Percentiles rank a stretch among this genome's conserved stretches.
phyloP scores from a whole-genome alignment of 2,329 filamentous ascomycete species.

The Capronia epimyces region DNA sequence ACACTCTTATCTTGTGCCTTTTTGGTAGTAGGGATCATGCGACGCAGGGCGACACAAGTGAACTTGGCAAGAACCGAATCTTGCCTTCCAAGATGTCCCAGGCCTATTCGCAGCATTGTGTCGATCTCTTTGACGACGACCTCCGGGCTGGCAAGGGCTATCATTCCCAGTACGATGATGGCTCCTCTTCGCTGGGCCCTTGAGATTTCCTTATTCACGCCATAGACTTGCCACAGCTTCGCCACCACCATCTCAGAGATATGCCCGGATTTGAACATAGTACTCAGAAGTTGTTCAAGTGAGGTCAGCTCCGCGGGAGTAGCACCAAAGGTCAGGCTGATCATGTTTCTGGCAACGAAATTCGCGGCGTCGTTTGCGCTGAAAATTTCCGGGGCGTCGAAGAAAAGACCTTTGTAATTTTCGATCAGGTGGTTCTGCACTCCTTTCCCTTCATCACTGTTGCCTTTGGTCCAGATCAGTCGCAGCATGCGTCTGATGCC shows the following conservation, averaged over 20 bases:
- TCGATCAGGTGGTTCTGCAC: conserved; percentile 96
- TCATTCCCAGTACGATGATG: conserved; percentile 95
- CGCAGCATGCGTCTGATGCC: conserved; percentile 94
- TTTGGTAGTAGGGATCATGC: conserved; percentile 81
- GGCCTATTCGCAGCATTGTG: conserved; percentile 81
- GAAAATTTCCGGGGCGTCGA: conserved; percentile 87
- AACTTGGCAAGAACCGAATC: conserved; percentile 90
- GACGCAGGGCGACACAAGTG: conserved; percentile 84
- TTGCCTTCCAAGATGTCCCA: conserved; percentile 70
- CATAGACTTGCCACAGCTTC: conserved; percentile 97
- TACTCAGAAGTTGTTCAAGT: conserved; percentile 86
- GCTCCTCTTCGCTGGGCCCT: conserved; percentile 82
- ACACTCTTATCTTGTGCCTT: conserved; percentile 65
- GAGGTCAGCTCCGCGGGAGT: conserved; percentile 93
- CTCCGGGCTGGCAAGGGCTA: conserved; percentile 84
- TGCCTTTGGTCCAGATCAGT: conserved; percentile 98
- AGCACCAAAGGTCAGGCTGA: conserved; percentile 92
- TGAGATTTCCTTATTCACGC: conserved; percentile 88
- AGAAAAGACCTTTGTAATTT: conserved; percentile 92
- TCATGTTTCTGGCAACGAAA: conserved; percentile 97
- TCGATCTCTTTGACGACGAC: conserved; percentile 95
- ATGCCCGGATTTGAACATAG: conserved; percentile 92
- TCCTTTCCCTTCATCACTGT: conserved; percentile 97
- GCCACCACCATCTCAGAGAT: conserved; percentile 79
- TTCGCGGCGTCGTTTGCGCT: conserved; percentile 85